Evolutionary conservation across 352 stramenopile species (phyloP).

Genomic region (Phytophthora melonis): DNA sequence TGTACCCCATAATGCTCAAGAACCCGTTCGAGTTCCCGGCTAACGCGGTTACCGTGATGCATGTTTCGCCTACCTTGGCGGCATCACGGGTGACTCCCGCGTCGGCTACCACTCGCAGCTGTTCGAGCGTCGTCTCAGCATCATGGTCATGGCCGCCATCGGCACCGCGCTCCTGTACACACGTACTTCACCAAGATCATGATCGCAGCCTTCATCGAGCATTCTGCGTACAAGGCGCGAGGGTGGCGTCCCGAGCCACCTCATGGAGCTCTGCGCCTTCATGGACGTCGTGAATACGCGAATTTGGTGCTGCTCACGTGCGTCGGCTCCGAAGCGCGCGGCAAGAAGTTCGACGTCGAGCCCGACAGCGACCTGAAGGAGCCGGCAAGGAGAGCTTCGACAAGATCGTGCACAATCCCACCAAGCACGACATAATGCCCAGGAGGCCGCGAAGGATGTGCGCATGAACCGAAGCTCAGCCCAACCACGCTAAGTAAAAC

Average conservation of each 20-base stretch:
- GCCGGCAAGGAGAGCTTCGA: conserved; percentile 41
- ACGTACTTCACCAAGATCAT: conserved; percentile 36
- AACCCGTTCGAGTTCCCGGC: conserved; percentile 40
- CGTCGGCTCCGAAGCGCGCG: conserved; percentile 49
- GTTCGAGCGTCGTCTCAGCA: conserved; percentile 51
- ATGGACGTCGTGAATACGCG: conserved; percentile 56
- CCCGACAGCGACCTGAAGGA: conserved; percentile 45
- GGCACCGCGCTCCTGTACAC: conserved; percentile 50
- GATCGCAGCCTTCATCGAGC: conserved; percentile 52
- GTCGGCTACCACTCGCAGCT: conserved; percentile 62
- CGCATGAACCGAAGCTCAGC: too few relatives aligned
- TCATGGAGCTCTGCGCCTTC: conserved; percentile 58
- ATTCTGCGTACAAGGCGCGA: conserved; percentile 58
- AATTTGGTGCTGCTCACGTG: conserved; percentile 53
- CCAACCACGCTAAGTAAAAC: too few relatives aligned
- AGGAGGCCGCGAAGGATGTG: conserved; percentile 11
- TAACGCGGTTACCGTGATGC: conserved; percentile 51
- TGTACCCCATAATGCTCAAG: conserved; percentile 64
- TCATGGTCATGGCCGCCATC: conserved; percentile 43
- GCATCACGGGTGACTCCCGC: conserved; percentile 47
- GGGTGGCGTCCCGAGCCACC: conserved; percentile 62
- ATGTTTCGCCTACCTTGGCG: conserved; percentile 57
- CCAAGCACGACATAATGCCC: conserved; percentile 34
- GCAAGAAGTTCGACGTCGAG: conserved; percentile 55
- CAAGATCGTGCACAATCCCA: conserved; percentile 41